Evolutionary conservation across 2,329 filamentous ascomycete genomes (phyloP).

Genomic region (Rutstroemia sp.): DNA sequence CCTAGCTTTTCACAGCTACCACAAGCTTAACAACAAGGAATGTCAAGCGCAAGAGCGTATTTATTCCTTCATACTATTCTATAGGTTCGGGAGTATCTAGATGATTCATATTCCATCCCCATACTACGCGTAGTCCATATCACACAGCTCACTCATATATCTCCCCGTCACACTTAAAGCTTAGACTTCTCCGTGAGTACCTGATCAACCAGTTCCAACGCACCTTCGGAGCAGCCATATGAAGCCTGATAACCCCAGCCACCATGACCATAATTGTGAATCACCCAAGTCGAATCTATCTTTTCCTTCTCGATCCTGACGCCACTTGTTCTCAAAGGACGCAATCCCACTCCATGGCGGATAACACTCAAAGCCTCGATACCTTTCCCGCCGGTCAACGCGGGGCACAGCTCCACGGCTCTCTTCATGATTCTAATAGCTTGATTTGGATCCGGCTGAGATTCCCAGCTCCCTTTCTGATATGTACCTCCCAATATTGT

Average conservation of each 20-base stretch:
- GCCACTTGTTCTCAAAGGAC: conserved; percentile 54
- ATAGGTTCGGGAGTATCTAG: no score
- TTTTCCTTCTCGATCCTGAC: conserved; percentile 56
- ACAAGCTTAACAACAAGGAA: no score
- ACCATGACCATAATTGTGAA: conserved; percentile 56
- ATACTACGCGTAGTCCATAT: no score
- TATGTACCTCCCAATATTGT: conserved; percentile 62
- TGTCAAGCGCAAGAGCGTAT: no score
- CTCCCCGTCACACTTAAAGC: conserved; percentile 8
- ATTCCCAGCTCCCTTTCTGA: conserved; percentile 57
- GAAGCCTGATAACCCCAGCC: conserved; percentile 55
- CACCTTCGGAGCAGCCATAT: conserved; percentile 64
- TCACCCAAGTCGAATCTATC: conserved; percentile 45
- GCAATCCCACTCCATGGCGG: conserved; percentile 58
- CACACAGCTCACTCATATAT: neutral
- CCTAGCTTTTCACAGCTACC: no score
- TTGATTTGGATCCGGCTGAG: conserved; percentile 53
- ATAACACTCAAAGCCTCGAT: conserved; percentile 57
- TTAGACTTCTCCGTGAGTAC: conserved; percentile 17
- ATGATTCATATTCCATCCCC: no score
- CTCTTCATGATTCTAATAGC: conserved; percentile 62
- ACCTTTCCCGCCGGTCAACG: conserved; percentile 47
- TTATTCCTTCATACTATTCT: no score
- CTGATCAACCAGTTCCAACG: conserved; percentile 59
- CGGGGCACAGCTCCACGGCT: conserved; percentile 47